Percentiles rank a stretch among this genome's conserved stretches.
These are phyloP conservation scores for Trichoderma pleuroti DNA, from an alignment of 2,329 filamentous ascomycete genomes.

Conservation along the genomic window DNA sequence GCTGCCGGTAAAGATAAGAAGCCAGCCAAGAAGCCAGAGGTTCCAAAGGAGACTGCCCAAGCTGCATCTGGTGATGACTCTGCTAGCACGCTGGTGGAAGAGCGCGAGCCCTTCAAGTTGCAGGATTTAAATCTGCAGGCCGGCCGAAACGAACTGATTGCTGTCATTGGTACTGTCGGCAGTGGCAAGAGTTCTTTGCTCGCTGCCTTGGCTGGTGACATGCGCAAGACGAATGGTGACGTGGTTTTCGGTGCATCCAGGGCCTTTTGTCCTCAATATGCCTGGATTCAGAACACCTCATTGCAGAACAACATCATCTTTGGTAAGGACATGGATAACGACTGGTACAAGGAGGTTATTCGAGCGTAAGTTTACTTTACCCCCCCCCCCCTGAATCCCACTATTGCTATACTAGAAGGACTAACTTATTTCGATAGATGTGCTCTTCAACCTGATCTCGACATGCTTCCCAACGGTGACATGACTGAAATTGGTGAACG, in stretches of 20 bases:
- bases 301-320: slow-evolving; percentile 89
- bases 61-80: slow-evolving; percentile 44
- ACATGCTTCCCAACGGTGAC: slow-evolving; percentile 89
- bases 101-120: slow-evolving; percentile 68
- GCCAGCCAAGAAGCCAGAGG: slow-evolving; percentile 37
- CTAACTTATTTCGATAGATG: slow-evolving; percentile 48
- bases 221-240: slow-evolving; percentile 76
- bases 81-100: slow-evolving; percentile 52
- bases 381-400: no score
- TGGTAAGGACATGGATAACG: slow-evolving; percentile 69
- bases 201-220: slow-evolving; percentile 86
- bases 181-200: slow-evolving; percentile 89
- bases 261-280: slow-evolving; percentile 92
- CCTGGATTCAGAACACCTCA: slow-evolving; percentile 94
- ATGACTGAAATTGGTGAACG: slow-evolving; percentile 91
- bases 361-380: slow-evolving; percentile 54
- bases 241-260: slow-evolving; percentile 73
- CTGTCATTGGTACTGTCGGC: slow-evolving; percentile 84
- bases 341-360: slow-evolving; percentile 82
- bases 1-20: slow-evolving; percentile 39
- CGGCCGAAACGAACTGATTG: slow-evolving; percentile 72
- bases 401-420: slow-evolving; percentile 5
- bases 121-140: slow-evolving; percentile 64
- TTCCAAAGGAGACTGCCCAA: slow-evolving; percentile 28
- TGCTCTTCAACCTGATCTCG: slow-evolving; percentile 77